Evolutionary conservation across 192 early-diverging fungal species (phyloP).

Genomic region (Coemansia sp.): DNA sequence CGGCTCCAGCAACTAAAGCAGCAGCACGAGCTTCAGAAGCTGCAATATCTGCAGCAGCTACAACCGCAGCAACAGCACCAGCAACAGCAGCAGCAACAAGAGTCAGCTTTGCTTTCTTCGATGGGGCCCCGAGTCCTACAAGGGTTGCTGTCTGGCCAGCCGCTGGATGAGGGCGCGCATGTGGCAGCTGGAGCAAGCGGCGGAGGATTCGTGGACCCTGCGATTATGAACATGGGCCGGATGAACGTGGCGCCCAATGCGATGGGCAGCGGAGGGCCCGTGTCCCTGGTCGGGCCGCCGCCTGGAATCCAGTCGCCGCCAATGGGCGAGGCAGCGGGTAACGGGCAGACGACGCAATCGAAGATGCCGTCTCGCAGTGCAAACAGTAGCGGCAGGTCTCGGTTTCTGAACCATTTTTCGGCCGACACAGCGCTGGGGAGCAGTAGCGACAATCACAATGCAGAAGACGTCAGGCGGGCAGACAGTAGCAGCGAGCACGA

Average conservation of each 20-base stretch:
- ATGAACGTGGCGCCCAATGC: slow-evolving; percentile 4
- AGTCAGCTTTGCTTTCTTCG: slow-evolving; percentile 1
- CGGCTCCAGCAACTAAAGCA: background rate
- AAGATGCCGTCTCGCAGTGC: slow-evolving; percentile 43
- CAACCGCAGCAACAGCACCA: background rate
- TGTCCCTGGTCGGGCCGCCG: slow-evolving; percentile 25
- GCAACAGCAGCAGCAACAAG: slow-evolving; percentile 9
- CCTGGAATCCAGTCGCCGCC: slow-evolving; percentile 37
- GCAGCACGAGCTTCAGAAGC: slow-evolving; percentile 8
- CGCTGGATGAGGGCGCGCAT: background rate
- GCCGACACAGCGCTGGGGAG: slow-evolving; percentile 7
- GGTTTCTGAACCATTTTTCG: slow-evolving; percentile 50
- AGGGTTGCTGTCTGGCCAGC: background rate
- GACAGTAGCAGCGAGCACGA: slow-evolving; percentile 11
- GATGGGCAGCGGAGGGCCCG: slow-evolving; percentile 13
- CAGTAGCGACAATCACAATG: background rate
- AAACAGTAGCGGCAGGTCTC: slow-evolving; percentile 49
- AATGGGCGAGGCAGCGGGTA: background rate
- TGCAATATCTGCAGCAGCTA: slow-evolving; percentile 1
- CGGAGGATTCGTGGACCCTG: slow-evolving; percentile 40
- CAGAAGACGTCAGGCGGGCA: background rate
- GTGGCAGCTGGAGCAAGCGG: background rate
- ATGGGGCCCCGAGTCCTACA: slow-evolving; percentile 1
- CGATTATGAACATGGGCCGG: slow-evolving; percentile 36
- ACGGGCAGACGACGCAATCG: slow-evolving; percentile 7